A percentile compares a stretch with the other conserved stretches of the same genome.
Evolutionary conservation across 1,284 basidiomycete genomes (phyloP).

Genomic region (Thecaphora thlaspeos): DNA sequence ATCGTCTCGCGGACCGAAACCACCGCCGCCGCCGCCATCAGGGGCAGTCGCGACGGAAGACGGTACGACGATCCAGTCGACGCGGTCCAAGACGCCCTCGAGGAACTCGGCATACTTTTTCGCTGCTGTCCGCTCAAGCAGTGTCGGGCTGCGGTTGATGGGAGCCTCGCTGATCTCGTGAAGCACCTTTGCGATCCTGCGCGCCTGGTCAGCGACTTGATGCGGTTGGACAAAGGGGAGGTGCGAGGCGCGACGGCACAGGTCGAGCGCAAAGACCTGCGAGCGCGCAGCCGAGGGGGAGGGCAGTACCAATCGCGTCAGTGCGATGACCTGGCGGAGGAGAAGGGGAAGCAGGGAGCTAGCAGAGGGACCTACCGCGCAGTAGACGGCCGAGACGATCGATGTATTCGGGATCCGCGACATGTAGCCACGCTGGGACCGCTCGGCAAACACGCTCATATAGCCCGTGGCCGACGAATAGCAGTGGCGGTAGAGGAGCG

Average conservation of each 20-base stretch:
- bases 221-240: background rate
- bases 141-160: background rate
- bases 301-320: background rate
- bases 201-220: background rate
- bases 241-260: slow-evolving; percentile 1
- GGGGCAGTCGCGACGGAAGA: background rate
- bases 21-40: background rate
- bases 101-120: slow-evolving; percentile 19
- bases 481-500: slow-evolving; percentile 17
- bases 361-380: slow-evolving; percentile 8
- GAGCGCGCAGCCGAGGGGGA: background rate
- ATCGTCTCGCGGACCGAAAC: too few relatives aligned
- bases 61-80: background rate
- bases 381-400: slow-evolving; percentile 23
- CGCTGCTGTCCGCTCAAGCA: slow-evolving; percentile 7
- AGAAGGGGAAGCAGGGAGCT: background rate
- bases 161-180: slow-evolving; percentile 4
- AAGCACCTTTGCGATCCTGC: background rate
- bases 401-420: slow-evolving; percentile 15
- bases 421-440: slow-evolving; percentile 10
- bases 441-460: slow-evolving; percentile 27
- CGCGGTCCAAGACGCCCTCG: slow-evolving; percentile 9
- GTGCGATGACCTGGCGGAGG: background rate
- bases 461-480: slow-evolving; percentile 32
- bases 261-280: slow-evolving; percentile 13